Evolutionary conservation across 306 rosid genomes (phyloP).

Genomic region (Casuarina equisetifolia): DNA sequence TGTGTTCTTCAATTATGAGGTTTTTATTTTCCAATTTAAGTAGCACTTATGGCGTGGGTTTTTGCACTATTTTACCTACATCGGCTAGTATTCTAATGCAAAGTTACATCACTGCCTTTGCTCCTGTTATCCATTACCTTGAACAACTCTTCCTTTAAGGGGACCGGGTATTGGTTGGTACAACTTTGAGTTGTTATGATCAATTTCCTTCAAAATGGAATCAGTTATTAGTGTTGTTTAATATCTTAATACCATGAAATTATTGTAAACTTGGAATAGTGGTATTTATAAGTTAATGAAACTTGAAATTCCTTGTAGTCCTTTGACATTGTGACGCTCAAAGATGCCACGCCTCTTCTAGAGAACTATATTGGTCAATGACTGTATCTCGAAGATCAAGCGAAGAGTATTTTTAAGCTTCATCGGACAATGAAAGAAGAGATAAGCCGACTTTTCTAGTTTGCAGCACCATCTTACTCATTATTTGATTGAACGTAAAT

Average conservation of each 20-base stretch:
- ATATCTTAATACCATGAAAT: background rate
- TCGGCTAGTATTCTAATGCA: conserved; percentile 79
- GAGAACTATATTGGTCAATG: too few species aligned
- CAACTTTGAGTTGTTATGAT: conserved; percentile 22
- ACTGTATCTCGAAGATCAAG: too few species aligned
- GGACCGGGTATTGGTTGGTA: conserved; percentile 88
- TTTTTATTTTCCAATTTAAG: background rate
- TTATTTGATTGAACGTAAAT: too few species aligned
- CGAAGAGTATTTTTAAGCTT: too few species aligned
- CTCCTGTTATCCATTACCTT: conserved; percentile 59
- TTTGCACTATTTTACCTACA: conserved; percentile 22
- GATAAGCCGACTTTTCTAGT: too few species aligned
- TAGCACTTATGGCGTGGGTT: too few species aligned
- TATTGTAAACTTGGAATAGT: background rate
- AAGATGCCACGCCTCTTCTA: too few species aligned
- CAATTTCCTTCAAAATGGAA: background rate
- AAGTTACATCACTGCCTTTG: conserved; percentile 57
- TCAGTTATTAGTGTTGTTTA: background rate
- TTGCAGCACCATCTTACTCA: too few species aligned
- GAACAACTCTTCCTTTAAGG: conserved; percentile 71
- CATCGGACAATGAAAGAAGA: too few species aligned
- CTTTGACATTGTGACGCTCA: too few species aligned
- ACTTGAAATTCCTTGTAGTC: background rate
- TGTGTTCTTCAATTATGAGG: conserved; percentile 13
- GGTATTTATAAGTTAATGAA: background rate